phyloP scores from a whole-genome alignment of 768 basidiomycete genomes.

The Collybia sordida region DNA sequence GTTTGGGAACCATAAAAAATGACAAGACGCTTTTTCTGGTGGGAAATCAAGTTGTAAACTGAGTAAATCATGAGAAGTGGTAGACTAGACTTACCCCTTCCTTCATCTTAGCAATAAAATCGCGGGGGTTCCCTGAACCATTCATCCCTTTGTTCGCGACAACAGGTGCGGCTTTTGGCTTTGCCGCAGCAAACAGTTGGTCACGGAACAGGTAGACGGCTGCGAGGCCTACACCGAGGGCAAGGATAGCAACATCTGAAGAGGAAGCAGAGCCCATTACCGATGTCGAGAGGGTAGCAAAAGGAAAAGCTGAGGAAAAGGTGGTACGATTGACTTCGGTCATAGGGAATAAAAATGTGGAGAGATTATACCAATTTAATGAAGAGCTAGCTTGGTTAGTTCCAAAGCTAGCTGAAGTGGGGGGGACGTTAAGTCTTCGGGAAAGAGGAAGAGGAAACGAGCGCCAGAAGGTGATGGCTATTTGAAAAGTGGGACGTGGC shows the following conservation, averaged over 20 bases:
- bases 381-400: constrained; percentile 21
- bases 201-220: constrained; percentile 83
- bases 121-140: constrained; percentile 85
- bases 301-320: constrained; percentile 37
- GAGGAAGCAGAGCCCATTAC: constrained; percentile 62
- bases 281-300: constrained; percentile 26
- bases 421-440: neutral
- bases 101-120: constrained; percentile 95
- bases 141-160: constrained; percentile 47
- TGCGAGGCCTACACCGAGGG: constrained; percentile 73
- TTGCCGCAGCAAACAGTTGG: constrained; percentile 68
- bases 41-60: constrained; percentile 2
- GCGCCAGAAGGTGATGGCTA: constrained; percentile 15
- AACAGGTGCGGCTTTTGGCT: constrained; percentile 55
- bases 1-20: constrained; percentile 99
- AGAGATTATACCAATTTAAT: constrained; percentile 20
- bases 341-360: constrained; percentile 21
- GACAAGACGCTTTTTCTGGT: constrained; percentile 91
- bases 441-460: constrained; percentile 8
- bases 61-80: neutral
- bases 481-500: constrained; percentile 15
- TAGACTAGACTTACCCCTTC: constrained; percentile 63
- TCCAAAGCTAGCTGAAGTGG: constrained; percentile 15
- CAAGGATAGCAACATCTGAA: constrained; percentile 73
- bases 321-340: constrained; percentile 35